Base-by-base conservation (phyloP, 2,329 filamentous ascomycete species). In the Penicillium sp. region DNA sequence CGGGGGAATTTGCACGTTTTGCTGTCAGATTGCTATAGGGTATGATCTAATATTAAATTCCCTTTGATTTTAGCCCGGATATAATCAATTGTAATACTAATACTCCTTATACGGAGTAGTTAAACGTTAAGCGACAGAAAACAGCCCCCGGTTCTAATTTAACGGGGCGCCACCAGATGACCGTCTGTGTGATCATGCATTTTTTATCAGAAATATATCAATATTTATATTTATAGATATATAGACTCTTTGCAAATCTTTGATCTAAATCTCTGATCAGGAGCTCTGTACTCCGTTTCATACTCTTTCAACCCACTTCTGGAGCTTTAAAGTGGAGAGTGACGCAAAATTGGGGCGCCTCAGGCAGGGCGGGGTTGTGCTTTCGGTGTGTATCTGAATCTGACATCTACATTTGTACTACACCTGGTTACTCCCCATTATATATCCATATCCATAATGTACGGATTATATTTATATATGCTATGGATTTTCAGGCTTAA, bases 241-340 rank as follows among this genome's bases (percentile, higher is more conserved):
- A 26, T 26, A 26, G 7, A 26, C 24, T 26, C 24, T 7, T 22
- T 32, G 4, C 49, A 26, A 18, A 26, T 44, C 37, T 29, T n/a
- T 3, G n/a, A 24, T 32, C 9, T 14, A 32, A 32, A 42, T 45
- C 40, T 52, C 50, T 37, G 34, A 18, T 39, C 32, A 54, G 52
- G 44, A 50, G 29, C 20, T 31, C 38, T 37, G 52, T 38, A 38
- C n/a, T 38, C n/a, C 35, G 20, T 51, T 50, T 26, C 37, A 52
- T 50, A 48, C 43, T 34, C 45, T 44, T 48, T 24, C 5, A 60
- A 58, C 52, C 59, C 59, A 60, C 55, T 35, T 35, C 20, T 57
- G 54, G 60, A 62, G 58, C 60, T 63, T 47, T 37, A 48, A 55
- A 61, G 62, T 65, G 62, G 61, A 65, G 59, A 61, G 62, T 62